Conservation (phyloP, 441 rosid genomes). For the Gossypium gossypioides region DNA sequence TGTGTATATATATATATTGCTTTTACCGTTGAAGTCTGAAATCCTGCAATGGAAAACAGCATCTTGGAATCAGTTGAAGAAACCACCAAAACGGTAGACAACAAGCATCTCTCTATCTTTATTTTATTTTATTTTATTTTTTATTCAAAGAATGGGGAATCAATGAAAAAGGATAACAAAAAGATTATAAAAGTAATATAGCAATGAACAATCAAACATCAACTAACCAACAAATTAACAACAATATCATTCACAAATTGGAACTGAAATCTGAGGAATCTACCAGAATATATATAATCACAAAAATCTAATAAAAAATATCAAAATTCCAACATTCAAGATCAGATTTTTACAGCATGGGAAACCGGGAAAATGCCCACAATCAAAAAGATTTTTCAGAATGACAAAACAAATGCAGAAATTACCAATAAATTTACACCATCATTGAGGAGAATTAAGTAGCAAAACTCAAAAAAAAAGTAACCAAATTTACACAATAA, state of each 20-base stretch:
- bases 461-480: neutral
- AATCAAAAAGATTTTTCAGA: constrained; percentile 11
- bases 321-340: constrained; percentile 8
- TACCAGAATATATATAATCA: constrained; percentile 25
- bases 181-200: constrained; percentile 13
- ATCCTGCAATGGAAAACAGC: constrained; percentile 81
- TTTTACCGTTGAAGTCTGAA: constrained; percentile 45
- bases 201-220: constrained; percentile 32
- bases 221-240: constrained; percentile 31
- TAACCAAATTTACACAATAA: neutral
- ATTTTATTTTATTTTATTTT: neutral
- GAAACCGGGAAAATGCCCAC: constrained; percentile 13
- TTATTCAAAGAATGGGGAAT: constrained; percentile 20
- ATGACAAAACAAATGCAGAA: neutral
- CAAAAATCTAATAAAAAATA: constrained; percentile 28
- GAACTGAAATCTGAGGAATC: constrained; percentile 41
- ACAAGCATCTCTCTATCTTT: constrained; percentile 49
- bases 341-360: constrained; percentile 15
- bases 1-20: constrained; percentile 4
- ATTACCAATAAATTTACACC: constrained; percentile 16
- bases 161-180: constrained; percentile 22
- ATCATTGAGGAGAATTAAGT: neutral
- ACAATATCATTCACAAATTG: constrained; percentile 27
- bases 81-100: constrained; percentile 70
- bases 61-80: constrained; percentile 63